A percentile compares a stretch with the other conserved stretches of the same genome.
These are phyloP conservation scores for Podochytrium sp. DNA, from an alignment of 192 early-diverging fungal genomes.

Conservation along the genomic window DNA sequence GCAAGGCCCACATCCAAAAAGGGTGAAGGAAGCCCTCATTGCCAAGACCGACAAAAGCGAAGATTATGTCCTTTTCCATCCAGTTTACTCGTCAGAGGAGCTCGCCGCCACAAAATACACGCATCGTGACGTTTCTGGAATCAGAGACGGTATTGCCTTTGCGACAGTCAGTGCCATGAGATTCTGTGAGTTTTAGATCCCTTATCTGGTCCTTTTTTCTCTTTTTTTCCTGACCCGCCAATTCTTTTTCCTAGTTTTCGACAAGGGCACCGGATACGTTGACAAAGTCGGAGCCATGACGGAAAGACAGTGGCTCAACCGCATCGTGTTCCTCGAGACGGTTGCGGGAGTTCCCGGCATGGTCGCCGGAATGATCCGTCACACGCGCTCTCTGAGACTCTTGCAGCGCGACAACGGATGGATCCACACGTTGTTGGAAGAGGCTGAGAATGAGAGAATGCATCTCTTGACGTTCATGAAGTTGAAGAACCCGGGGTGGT, in stretches of 20 bases:
- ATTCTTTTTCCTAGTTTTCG: slow-evolving; percentile 22
- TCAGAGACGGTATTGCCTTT: slow-evolving; percentile 35
- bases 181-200: slow-evolving; percentile 1
- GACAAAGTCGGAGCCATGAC: slow-evolving; percentile 43
- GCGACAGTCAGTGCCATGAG: slow-evolving; percentile 33
- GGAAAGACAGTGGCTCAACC: slow-evolving; percentile 44
- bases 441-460: slow-evolving; percentile 91
- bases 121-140: slow-evolving; percentile 18
- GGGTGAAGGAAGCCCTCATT: background rate
- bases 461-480: slow-evolving; percentile 55
- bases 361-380: slow-evolving; percentile 68
- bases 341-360: slow-evolving; percentile 77
- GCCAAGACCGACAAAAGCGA: background rate
- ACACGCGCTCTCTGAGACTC: slow-evolving; percentile 46
- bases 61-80: slow-evolving; percentile 35
- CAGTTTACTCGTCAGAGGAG: slow-evolving; percentile 39
- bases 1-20: background rate
- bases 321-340: slow-evolving; percentile 51
- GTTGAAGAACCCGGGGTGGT: slow-evolving; percentile 33
- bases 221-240: background rate
- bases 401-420: slow-evolving; percentile 89
- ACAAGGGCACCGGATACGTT: slow-evolving; percentile 34
- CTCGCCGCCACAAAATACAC: slow-evolving; percentile 30
- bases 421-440: slow-evolving; percentile 86
- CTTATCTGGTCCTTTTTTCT: background rate